Conservation (phyloP, 768 basidiomycete genomes). For the Collybia nuda region DNA sequence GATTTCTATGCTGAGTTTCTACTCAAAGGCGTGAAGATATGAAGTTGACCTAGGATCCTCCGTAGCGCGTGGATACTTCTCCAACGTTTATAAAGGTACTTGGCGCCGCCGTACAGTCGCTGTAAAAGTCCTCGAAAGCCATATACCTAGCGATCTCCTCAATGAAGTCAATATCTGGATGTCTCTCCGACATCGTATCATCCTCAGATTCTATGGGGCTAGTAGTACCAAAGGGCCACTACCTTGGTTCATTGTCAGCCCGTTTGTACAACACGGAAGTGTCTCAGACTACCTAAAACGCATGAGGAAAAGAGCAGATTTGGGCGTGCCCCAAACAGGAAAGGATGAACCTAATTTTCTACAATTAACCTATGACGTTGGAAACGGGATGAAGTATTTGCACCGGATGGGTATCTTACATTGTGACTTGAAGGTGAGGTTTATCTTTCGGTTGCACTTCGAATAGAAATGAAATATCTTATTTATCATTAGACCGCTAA, state of each 20-base stretch:
- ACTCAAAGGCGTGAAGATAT: slow-evolving; percentile 37
- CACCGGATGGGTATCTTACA: slow-evolving; percentile 68
- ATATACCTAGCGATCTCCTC: slow-evolving; percentile 61
- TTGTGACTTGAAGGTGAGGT: slow-evolving; percentile 72
- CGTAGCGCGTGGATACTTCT: slow-evolving; percentile 74
- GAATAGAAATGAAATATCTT: too few species aligned
- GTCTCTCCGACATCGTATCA: slow-evolving; percentile 64
- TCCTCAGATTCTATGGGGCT: slow-evolving; percentile 75
- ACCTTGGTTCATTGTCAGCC: slow-evolving; percentile 80
- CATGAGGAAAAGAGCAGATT: too few species aligned
- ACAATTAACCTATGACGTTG: slow-evolving; percentile 68
- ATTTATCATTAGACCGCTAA: too few species aligned
- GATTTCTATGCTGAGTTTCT: neutral
- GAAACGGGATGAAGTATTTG: slow-evolving; percentile 78
- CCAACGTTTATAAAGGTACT: slow-evolving; percentile 69
- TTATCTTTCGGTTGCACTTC: neutral
- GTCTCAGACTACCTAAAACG: slow-evolving; percentile 43
- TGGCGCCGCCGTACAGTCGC: slow-evolving; percentile 68
- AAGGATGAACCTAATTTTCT: slow-evolving; percentile 48
- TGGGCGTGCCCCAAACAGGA: too few species aligned
- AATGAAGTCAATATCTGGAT: slow-evolving; percentile 77
- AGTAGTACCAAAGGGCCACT: slow-evolving; percentile 65
- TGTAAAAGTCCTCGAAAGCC: slow-evolving; percentile 66
- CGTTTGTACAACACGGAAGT: slow-evolving; percentile 67
- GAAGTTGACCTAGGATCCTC: slow-evolving; percentile 71